Evolutionary conservation across 257 asterid genomes (phyloP), one percentile per base, ranked within the genome.

Genomic region (Scutellaria baicalensis): DNA sequence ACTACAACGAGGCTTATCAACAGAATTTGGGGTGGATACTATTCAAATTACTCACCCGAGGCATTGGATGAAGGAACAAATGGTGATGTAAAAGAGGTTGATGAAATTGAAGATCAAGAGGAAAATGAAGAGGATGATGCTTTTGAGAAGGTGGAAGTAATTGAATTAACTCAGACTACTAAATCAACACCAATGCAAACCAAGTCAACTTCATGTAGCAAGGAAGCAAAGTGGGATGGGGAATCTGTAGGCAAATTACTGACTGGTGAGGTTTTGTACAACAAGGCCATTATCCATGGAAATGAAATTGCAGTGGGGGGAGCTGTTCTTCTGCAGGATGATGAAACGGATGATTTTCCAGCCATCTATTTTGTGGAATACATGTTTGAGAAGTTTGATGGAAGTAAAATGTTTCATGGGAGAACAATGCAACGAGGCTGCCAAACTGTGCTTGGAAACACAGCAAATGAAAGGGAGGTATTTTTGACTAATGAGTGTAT

Each of bases 11-110:
- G 86, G 84, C 82, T 91, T 61, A 84, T 93, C 71, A 89, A 89
- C 77, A 80, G 96, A 86, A 86, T 93, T 63, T 91, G 99, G 99
- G 99, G 91, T 23, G 97, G 78, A 14, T 93, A 84, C 79, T 93
- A 93, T 73, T 89, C 99, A 49, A 91, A 89, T 70, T 84, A 87
- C 85, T 77, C 80, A 43, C 91, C 96, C 0, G 96, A 93, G 74
- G 85, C 64, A 65, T 69, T 80, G 51, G 75, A 79, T 36, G 86
- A 73, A 60, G 92, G 67, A 64, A 59, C 39, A 68, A 67, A 59
- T 61, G 6, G 72, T 76, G 96, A 93, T 60, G 82, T 75, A 18
- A 85, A 84, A 77, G 95, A 93, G 72, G 87, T 78, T 40, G 83
- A 83, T 44, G 97, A 89, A 75, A 77, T 49, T 54, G 93, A 83